Evolutionary conservation across 2,329 filamentous ascomycete genomes (phyloP).

Genomic region (Pyricularia sp.): DNA sequence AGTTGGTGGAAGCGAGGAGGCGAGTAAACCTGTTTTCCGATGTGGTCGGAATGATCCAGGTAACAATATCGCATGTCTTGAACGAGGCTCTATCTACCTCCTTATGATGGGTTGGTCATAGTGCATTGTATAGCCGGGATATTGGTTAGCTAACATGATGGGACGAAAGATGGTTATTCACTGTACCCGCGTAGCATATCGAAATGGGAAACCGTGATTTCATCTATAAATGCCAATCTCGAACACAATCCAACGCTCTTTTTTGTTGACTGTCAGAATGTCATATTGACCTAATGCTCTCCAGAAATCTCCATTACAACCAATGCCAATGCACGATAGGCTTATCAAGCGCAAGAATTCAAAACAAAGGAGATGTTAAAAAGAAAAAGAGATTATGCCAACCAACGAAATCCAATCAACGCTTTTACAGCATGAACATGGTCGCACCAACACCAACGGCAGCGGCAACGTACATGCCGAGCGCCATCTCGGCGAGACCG

Average conservation of each 20-base stretch:
- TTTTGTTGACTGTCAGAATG: background rate
- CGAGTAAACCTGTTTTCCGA: too few species aligned
- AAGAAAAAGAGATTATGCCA: background rate
- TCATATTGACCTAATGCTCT: background rate
- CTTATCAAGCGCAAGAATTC: background rate
- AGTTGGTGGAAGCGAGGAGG: too few species aligned
- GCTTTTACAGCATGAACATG: constrained; percentile 42
- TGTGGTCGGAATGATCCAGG: too few species aligned
- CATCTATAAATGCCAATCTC: background rate
- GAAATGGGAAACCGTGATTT: background rate
- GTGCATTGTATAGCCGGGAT: too few species aligned
- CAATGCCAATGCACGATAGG: background rate
- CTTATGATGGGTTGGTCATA: too few species aligned
- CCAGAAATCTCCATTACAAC: background rate
- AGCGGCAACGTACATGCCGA: constrained; percentile 42
- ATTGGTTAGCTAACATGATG: too few species aligned
- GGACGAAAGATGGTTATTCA: too few species aligned
- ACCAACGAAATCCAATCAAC: background rate
- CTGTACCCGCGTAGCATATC: background rate
- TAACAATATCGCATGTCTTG: too few species aligned
- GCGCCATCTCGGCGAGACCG: constrained; percentile 34
- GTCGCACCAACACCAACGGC: constrained; percentile 41
- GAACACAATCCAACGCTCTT: background rate
- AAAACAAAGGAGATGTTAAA: background rate
- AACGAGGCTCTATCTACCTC: too few species aligned